Percentiles rank a stretch among this genome's conserved stretches.
These are phyloP conservation scores for Terfezia boudieri DNA, from an alignment of 495 filamentous ascomycete genomes.

Conservation along the genomic window DNA sequence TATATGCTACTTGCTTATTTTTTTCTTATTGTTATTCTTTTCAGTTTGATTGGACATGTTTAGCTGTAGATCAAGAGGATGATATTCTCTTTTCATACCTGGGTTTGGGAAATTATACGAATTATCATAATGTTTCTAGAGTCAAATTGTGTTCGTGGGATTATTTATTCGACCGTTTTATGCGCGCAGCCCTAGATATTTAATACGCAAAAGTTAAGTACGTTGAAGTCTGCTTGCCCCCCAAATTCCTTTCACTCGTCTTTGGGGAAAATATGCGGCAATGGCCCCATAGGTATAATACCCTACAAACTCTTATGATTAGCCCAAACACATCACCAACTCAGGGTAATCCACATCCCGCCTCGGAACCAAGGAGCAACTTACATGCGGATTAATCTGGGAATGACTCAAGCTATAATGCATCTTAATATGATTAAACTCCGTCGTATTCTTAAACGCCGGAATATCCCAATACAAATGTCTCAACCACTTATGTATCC, in stretches of 20 bases:
- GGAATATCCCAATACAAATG: conserved; percentile 47
- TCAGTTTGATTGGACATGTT: too few relatives aligned
- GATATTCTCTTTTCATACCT: too few relatives aligned
- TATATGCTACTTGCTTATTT: too few relatives aligned
- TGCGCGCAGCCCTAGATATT: too few relatives aligned
- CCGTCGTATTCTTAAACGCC: conserved; percentile 47
- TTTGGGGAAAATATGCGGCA: conserved; percentile 33
- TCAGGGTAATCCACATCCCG: background rate
- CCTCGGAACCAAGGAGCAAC: conserved; percentile 4
- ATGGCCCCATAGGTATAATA: conserved; percentile 43
- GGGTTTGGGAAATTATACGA: too few relatives aligned
- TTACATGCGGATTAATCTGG: conserved; percentile 34
- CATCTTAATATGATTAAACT: conserved; percentile 38
- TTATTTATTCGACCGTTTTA: too few relatives aligned
- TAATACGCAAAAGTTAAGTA: background rate
- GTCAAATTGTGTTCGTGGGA: too few relatives aligned
- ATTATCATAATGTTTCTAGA: too few relatives aligned
- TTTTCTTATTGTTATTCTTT: too few relatives aligned
- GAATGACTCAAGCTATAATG: conserved; percentile 31
- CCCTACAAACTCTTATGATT: conserved; percentile 5
- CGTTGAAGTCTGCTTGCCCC: background rate
- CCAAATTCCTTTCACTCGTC: background rate
- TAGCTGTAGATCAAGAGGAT: too few relatives aligned
- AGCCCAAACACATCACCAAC: conserved; percentile 13
- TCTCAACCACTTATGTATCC: conserved; percentile 44